A percentile compares a stretch with the other conserved stretches of the same genome.
These are phyloP conservation scores for Xylaria cubensis DNA, from an alignment of 495 filamentous ascomycete species.

Conservation along the genomic window DNA sequence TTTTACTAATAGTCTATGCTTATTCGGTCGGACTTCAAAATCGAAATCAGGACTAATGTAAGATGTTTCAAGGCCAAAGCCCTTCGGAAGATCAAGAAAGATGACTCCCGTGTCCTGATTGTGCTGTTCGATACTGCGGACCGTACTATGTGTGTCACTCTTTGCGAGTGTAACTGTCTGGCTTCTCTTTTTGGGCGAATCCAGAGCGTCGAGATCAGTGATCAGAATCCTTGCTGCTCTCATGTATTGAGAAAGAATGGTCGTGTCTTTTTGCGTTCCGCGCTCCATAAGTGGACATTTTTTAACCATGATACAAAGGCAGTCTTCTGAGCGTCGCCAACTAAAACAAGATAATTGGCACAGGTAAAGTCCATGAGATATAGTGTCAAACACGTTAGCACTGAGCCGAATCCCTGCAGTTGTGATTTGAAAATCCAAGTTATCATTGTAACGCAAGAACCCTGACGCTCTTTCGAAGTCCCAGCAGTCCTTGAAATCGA, in stretches of 20 bases:
- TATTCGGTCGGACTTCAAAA: neutral
- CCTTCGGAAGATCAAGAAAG: neutral
- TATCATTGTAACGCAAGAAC: neutral
- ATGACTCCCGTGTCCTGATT: neutral
- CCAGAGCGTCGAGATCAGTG: no score
- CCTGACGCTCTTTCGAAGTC: neutral
- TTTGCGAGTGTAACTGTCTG: neutral
- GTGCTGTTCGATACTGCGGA: neutral
- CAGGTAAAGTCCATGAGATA: neutral
- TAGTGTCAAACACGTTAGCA: accelerated
- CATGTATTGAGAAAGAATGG: neutral
- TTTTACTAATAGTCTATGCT: neutral
- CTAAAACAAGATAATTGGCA: neutral
- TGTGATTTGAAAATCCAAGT: neutral
- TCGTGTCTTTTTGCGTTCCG: neutral
- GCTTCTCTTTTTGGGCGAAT: no score
- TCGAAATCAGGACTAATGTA: neutral
- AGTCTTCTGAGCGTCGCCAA: neutral
- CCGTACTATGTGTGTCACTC: neutral
- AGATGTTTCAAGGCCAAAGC: neutral
- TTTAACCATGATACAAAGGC: neutral
- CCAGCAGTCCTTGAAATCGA: neutral
- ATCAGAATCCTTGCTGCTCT: neutral
- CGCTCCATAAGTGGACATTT: neutral
- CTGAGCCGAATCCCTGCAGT: neutral